These are phyloP conservation scores for Gaeumannomyces sp. DNA, from an alignment of 2,329 filamentous ascomycete species.

Conservation along the genomic window DNA sequence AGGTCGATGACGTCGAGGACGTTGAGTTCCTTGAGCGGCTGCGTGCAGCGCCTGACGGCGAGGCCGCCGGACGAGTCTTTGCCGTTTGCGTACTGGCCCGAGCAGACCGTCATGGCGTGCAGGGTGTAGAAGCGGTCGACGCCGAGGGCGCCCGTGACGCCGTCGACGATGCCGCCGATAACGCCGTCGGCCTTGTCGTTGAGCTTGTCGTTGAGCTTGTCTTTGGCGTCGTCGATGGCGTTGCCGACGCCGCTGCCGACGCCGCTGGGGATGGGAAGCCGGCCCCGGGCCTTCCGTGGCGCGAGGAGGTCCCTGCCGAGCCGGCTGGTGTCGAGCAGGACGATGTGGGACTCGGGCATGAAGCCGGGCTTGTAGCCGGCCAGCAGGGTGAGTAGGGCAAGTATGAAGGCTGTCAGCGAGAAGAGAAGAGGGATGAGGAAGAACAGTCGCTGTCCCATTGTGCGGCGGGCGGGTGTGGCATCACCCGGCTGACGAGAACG, in stretches of 20 bases:
- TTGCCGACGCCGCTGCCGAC: constrained; percentile 17
- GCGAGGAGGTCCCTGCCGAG: constrained; percentile 33
- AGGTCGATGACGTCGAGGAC: constrained; percentile 41
- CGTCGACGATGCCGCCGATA: constrained; percentile 14
- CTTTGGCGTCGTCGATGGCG: constrained; percentile 17
- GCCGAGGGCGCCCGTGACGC: constrained; percentile 22
- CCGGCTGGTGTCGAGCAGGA: constrained; percentile 35
- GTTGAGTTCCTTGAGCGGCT: constrained; percentile 26
- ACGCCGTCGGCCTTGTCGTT: constrained; percentile 17
- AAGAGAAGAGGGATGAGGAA: constrained; percentile 24
- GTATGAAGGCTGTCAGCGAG: constrained; percentile 28
- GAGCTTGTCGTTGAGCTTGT: constrained; percentile 15
- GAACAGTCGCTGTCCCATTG: constrained; percentile 7
- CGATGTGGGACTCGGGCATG: constrained; percentile 32
- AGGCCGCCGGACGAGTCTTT: constrained; percentile 17
- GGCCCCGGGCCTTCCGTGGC: constrained; percentile 15
- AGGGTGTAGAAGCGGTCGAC: constrained; percentile 28
- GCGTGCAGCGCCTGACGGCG: constrained; percentile 21
- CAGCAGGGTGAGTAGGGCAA: constrained; percentile 30
- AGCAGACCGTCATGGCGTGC: constrained; percentile 25
- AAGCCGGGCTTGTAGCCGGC: constrained; percentile 30
- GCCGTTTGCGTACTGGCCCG: constrained; percentile 23
- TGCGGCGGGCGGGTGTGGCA: neutral
- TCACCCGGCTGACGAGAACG: too few species aligned
- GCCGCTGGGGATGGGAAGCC: constrained; percentile 17